Evolutionary conservation across 2,329 filamentous ascomycete genomes (phyloP).

Genomic region (Camillea tinctor): DNA sequence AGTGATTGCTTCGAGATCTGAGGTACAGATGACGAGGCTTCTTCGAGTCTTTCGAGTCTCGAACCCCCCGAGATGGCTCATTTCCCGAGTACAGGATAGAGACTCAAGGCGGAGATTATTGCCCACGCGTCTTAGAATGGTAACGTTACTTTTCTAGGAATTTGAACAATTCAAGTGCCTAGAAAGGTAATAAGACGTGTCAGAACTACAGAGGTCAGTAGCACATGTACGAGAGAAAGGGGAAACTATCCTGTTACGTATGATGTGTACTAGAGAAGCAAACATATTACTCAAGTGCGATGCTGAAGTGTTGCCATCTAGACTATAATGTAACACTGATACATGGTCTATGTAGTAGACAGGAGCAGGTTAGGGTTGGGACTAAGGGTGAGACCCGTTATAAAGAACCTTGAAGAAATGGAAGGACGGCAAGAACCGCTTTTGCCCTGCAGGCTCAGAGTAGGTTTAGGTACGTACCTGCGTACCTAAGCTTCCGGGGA

Average conservation of each 20-base stretch:
- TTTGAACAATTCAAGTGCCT: not conserved
- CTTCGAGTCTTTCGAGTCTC: not conserved
- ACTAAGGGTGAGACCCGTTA: not conserved
- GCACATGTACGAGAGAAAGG: not conserved
- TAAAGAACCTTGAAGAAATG: not conserved
- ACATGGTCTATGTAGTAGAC: too few relatives aligned
- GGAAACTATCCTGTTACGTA: not conserved
- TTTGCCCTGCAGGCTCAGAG: not conserved
- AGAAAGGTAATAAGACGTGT: not conserved
- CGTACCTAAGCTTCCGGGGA: not conserved
- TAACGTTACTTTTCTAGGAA: too few relatives aligned
- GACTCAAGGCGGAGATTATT: not conserved
- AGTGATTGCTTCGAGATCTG: not conserved
- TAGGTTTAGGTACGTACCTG: not conserved
- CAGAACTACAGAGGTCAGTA: not conserved
- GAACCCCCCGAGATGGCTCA: not conserved
- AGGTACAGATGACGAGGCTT: not conserved
- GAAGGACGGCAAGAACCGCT: not conserved
- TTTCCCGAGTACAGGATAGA: not conserved
- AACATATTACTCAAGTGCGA: too few relatives aligned
- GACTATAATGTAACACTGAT: too few relatives aligned
- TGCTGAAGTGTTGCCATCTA: too few relatives aligned
- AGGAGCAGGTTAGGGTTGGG: too few relatives aligned
- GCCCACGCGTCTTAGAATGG: too few relatives aligned
- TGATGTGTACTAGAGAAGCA: not conserved